Evolutionary conservation across 495 filamentous ascomycete species (phyloP), one percentile per base, ranked within the genome.

Genomic region (Penicillium macrosclerotiorum): DNA sequence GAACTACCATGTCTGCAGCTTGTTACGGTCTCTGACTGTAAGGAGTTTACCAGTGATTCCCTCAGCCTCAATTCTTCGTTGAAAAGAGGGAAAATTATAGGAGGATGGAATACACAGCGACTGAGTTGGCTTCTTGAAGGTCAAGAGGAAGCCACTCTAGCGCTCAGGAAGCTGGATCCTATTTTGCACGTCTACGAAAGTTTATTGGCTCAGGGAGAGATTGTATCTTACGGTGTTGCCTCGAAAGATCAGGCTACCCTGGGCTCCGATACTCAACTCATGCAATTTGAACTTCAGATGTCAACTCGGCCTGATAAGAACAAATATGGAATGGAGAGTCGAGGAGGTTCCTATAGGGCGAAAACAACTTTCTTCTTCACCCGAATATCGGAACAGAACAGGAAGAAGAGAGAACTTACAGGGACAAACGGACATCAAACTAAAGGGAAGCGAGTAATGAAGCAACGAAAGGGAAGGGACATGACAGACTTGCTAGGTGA

Each of bases 1-100:
- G 31, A 32, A 4, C 45, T 75, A 12, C 69, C 69, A 1, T 45
- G 57, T 9, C 33, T 75, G 13, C 56, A 59, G 20, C 27, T 56
- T 1, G 39, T 73, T 23, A 37, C 71, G 4, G 37, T 54, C 2
- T 47, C 55, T 13, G 34, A 44, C 11, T 75, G 68, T 24, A 41
- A 46, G 6, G 3, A 13, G 5, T 37, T 56, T 7, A 42, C 17
- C n/a, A 41, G 22, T 18, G n/a, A 18, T 9, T 37, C 13, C 5
- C 5, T 11, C 17, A 17, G 2, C 29, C 12, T 4, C 32, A 24
- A 8, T 9, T 9, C 14, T n/a, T n/a, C n/a, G n/a, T n/a, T n/a
- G n/a, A n/a, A n/a, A 29, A 25, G 16, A 16, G 13, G 9, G 26
- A 18, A 25, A 2, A 26, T 24, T 8, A 34, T 38, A n/a, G 43